Conservation (phyloP, 1,139 yeast species). For the Sugiyamaella novakii region DNA sequence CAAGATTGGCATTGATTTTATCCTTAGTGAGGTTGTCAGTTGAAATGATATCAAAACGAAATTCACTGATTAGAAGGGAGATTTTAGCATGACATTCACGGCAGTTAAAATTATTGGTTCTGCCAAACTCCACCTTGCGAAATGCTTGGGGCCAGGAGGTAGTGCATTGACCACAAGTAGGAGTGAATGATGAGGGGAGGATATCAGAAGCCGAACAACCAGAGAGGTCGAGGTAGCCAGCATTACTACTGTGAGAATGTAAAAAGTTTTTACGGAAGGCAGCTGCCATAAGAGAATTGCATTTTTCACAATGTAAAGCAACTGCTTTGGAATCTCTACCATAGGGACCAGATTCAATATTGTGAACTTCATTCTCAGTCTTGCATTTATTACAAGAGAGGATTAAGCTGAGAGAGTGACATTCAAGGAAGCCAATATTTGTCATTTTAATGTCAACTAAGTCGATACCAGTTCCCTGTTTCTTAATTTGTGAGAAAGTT, state of each 20-base stretch:
- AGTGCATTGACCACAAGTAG: slow-evolving; percentile 44
- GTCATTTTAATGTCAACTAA: slow-evolving; percentile 39
- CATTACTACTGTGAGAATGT: slow-evolving; percentile 35
- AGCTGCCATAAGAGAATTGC: slow-evolving; percentile 41
- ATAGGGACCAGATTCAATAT: slow-evolving; percentile 42
- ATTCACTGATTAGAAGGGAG: slow-evolving; percentile 40
- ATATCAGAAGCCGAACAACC: slow-evolving; percentile 44
- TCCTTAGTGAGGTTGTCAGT: slow-evolving; percentile 27
- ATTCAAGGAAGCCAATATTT: slow-evolving; percentile 43
- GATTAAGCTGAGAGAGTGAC: slow-evolving; percentile 40
- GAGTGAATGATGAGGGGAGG: slow-evolving; percentile 43
- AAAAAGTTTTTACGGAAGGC: slow-evolving; percentile 44
- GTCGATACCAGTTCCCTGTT: slow-evolving; percentile 41
- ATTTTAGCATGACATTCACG: slow-evolving; percentile 44
- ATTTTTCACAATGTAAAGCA: slow-evolving; percentile 41
- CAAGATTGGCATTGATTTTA: slow-evolving; percentile 28
- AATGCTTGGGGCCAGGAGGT: slow-evolving; percentile 36
- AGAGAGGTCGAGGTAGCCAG: slow-evolving; percentile 45
- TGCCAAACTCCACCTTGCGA: slow-evolving; percentile 42
- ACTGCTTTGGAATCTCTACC: slow-evolving; percentile 43
- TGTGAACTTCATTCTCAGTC: slow-evolving; percentile 40
- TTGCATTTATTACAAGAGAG: slow-evolving; percentile 46
- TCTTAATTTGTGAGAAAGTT: slow-evolving; percentile 16
- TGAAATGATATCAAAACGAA: slow-evolving; percentile 39
- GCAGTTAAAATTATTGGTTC: slow-evolving; percentile 39